phyloP scores from a whole-genome alignment of 2,329 filamentous ascomycete genomes.

The Clarireedia hainanense region DNA sequence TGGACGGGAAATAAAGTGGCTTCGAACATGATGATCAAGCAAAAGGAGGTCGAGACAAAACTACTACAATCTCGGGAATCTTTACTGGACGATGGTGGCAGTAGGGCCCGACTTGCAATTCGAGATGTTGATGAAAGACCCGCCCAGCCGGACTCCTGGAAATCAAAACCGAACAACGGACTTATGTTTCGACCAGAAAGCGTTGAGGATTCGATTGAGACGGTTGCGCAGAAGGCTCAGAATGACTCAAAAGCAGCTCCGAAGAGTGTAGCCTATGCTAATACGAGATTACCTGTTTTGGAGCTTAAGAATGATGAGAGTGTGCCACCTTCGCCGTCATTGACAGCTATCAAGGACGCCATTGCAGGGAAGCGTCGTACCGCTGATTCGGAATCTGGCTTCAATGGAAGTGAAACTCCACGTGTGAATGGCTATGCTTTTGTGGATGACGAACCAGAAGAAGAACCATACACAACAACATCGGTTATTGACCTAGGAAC shows the following conservation, averaged over 20 bases:
- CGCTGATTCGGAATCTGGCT: constrained; percentile 52
- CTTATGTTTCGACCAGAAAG: constrained; percentile 79
- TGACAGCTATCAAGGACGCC: constrained; percentile 77
- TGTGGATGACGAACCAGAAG: constrained; percentile 69
- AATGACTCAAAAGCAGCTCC: constrained; percentile 64
- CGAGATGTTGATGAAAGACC: constrained; percentile 62
- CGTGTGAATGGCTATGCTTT: constrained; percentile 90
- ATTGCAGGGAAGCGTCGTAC: constrained; percentile 64
- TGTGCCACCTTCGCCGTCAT: constrained; percentile 67
- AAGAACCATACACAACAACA: constrained; percentile 34
- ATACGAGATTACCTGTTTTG: constrained; percentile 65
- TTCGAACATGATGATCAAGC: constrained; percentile 67
- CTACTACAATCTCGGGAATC: constrained; percentile 38
- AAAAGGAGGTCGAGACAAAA: constrained; percentile 52
- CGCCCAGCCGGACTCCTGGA: constrained; percentile 72
- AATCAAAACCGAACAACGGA: constrained; percentile 64
- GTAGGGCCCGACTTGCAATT: constrained; percentile 52
- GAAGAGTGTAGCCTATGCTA: constrained; percentile 70
- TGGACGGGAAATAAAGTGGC: constrained; percentile 76
- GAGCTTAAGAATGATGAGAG: constrained; percentile 32
- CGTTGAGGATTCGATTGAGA: constrained; percentile 51
- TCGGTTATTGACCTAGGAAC: constrained; percentile 50
- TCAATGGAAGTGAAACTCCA: constrained; percentile 65
- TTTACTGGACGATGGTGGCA: constrained; percentile 46
- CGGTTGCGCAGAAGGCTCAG: constrained; percentile 61